These are phyloP conservation scores for Termitomyces sp. DNA, from an alignment of 768 basidiomycete species.

Conservation along the genomic window DNA sequence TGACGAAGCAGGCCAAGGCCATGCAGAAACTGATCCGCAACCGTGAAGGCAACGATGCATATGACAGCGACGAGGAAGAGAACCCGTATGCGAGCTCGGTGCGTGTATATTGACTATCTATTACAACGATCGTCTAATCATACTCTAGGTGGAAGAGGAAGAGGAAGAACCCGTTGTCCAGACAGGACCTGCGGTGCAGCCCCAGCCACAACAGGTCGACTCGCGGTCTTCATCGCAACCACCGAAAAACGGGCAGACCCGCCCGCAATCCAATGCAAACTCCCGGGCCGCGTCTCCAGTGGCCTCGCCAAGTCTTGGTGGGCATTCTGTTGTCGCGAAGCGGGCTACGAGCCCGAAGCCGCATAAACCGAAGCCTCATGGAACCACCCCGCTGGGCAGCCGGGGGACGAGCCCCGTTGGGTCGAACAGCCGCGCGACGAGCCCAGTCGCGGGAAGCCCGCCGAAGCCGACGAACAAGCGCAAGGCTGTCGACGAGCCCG, in stretches of 20 bases:
- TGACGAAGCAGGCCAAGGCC: conserved; percentile 67
- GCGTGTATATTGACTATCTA: conserved; percentile 19
- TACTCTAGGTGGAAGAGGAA: conserved; percentile 57
- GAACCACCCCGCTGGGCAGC: conserved; percentile 55
- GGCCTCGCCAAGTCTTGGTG: conserved; percentile 51
- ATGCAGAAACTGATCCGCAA: conserved; percentile 85
- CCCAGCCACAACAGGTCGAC: conserved; percentile 40
- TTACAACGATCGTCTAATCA: conserved; percentile 6
- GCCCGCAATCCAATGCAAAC: conserved; percentile 27
- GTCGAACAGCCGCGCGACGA: conserved; percentile 35
- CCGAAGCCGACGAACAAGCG: conserved; percentile 33
- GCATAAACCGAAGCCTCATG: conserved; percentile 49
- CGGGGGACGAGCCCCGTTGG: conserved; percentile 45
- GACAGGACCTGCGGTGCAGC: conserved; percentile 39
- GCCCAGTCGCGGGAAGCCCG: conserved; percentile 32
- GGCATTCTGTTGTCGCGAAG: conserved; percentile 76
- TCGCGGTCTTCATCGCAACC: conserved; percentile 41
- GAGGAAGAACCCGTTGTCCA: conserved; percentile 50
- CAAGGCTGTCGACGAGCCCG: conserved; percentile 37
- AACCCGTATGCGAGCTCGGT: conserved; percentile 82
- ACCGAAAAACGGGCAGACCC: conserved; percentile 28
- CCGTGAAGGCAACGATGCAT: conserved; percentile 75
- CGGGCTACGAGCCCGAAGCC: conserved; percentile 80
- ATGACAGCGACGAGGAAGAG: conserved; percentile 79
- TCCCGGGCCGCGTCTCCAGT: conserved; percentile 60